Evolutionary conservation across 441 rosid genomes (phyloP), one percentile per base, ranked within the genome.

Genomic region (Jatropha podagrica): DNA sequence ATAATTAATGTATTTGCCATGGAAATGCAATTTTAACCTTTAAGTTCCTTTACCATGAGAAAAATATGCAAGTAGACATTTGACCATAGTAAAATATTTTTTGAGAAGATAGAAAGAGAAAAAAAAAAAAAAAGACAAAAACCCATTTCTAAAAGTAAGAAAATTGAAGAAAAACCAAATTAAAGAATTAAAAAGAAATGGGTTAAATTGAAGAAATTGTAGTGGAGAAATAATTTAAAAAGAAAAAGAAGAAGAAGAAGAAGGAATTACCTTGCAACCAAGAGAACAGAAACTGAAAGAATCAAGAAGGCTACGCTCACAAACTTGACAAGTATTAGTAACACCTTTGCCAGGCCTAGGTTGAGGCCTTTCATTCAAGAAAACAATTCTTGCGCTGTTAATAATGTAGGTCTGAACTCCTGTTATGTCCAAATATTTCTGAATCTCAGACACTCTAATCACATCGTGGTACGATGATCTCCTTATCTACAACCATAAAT

Each of bases 391-490:
- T 3, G 98, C 97, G 77, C 98, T 95, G 86, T 95, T 93, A 64
- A 95, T 95, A 64, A 91, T 88, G 87, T 95, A 95, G 2, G 98
- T 94, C 75, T 92, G 97, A 20, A 94, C 88, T 42, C 93, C 93
- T 3, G 90, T 78, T 55, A 94, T 91, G 81, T 94, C 98, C 79
- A 94, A 76, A 71, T 86, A 85, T 77, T 89, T 94, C 85, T 92
- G 95, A 48, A 94, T 90, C 81, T 94, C 98, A 52, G 88, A 83
- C 15, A 92, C 97, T 68, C 98, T 84, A 10, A 92, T 91, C 66
- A 94, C 98, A 86, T 92, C 97, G 81, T 94, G 98, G 86, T 94
- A 94, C 1, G 97, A 94, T 1, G 98, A 94, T 78, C 98, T 90
- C 84, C 98, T 88, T 85, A 94, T 94, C 97, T 94, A 85, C 76